Percentiles rank a stretch among this genome's conserved stretches.
These are phyloP conservation scores for Fusarium stilboides DNA, from an alignment of 2,329 filamentous ascomycete species.

Conservation along the genomic window DNA sequence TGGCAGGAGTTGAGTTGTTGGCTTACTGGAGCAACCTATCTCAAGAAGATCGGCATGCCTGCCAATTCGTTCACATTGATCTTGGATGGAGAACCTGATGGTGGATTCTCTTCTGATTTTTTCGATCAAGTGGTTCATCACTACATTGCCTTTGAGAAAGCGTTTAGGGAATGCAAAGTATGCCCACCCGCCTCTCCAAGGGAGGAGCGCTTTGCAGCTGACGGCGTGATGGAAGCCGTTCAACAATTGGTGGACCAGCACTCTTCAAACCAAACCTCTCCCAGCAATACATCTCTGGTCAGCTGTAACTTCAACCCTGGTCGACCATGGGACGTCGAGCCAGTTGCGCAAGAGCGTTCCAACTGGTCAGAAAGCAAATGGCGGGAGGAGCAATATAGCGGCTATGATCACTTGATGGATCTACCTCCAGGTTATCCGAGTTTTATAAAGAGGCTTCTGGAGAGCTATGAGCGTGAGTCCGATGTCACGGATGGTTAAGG, in stretches of 20 bases:
- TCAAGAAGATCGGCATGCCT: slow-evolving; percentile 7
- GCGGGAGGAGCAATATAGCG: background rate
- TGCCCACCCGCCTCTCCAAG: too few relatives aligned
- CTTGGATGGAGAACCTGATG: slow-evolving; percentile 3
- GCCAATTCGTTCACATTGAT: slow-evolving; percentile 6
- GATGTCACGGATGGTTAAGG: too few relatives aligned
- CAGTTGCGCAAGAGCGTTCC: background rate
- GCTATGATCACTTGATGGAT: background rate
- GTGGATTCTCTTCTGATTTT: background rate
- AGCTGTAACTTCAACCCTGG: slow-evolving; percentile 9
- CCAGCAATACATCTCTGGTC: too few relatives aligned
- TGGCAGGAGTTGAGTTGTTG: background rate
- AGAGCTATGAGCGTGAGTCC: too few relatives aligned
- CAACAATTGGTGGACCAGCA: background rate
- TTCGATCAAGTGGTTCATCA: slow-evolving; percentile 8
- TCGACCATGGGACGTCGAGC: slow-evolving; percentile 1
- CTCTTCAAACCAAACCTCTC: background rate
- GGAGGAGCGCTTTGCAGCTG: background rate
- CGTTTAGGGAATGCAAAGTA: background rate
- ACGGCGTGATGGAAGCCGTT: background rate
- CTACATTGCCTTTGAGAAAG: background rate
- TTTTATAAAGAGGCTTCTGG: too few relatives aligned
- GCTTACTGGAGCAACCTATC: slow-evolving; percentile 1
- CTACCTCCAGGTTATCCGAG: background rate
- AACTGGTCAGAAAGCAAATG: background rate